Conservation (phyloP, 345 rosid genomes). For the Sisymbrium irio region DNA sequence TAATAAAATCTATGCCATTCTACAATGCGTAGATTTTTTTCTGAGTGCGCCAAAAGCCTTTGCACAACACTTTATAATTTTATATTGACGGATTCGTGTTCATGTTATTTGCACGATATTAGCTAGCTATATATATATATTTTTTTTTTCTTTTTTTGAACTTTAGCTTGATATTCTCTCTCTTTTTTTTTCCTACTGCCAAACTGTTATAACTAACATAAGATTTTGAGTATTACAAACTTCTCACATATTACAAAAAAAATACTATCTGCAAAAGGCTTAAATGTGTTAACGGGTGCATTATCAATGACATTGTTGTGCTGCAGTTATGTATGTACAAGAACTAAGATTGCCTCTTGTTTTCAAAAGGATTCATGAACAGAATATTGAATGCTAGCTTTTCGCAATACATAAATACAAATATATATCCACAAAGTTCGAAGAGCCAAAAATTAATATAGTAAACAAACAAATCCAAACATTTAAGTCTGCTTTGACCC, state of each 20-base stretch:
- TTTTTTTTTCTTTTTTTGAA: too few species aligned
- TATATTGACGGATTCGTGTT: not conserved
- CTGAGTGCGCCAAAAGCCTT: not conserved
- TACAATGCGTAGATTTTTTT: too few species aligned
- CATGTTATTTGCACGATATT: not conserved
- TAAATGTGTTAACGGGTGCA: not conserved
- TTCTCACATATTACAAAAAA: not conserved
- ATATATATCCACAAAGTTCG: conserved; percentile 1
- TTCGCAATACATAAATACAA: not conserved
- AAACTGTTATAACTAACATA: not conserved
- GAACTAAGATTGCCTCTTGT: not conserved
- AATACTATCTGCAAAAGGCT: not conserved
- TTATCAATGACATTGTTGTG: not conserved
- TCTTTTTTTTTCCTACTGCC: not conserved
- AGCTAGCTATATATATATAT: too few species aligned
- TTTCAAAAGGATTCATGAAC: not conserved
- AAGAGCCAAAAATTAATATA: conserved; percentile 13
- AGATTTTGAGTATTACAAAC: not conserved
- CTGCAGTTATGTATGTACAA: not conserved
- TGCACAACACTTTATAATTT: too few species aligned
- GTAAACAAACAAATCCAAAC: not conserved
- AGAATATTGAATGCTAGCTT: not conserved
- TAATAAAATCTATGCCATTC: too few species aligned
- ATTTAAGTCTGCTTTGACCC: conserved; percentile 19
- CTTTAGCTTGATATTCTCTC: too few species aligned